phyloP scores from a whole-genome alignment of 495 filamentous ascomycete genomes.

The Antarctomyces pellizariae region DNA sequence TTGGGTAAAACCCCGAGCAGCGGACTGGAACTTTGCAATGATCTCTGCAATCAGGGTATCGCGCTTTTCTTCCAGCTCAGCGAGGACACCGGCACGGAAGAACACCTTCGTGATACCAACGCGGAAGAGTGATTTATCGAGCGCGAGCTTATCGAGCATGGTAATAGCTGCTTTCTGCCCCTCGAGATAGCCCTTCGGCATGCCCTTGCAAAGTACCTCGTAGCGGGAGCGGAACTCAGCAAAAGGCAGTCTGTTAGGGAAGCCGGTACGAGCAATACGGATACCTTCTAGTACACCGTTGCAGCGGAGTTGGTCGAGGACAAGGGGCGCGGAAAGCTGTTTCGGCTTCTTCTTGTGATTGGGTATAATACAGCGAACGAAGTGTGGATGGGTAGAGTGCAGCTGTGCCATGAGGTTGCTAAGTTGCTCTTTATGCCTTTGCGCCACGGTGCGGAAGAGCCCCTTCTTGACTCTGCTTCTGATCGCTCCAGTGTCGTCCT shows the following conservation, averaged over 20 bases:
- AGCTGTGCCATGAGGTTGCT: constrained; percentile 89
- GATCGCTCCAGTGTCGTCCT: constrained; percentile 35
- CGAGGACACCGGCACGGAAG: constrained; percentile 88
- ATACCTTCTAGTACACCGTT: constrained; percentile 98
- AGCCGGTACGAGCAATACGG: constrained; percentile 91
- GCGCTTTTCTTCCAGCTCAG: constrained; percentile 86
- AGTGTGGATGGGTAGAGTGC: constrained; percentile 91
- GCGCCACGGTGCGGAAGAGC: constrained; percentile 88
- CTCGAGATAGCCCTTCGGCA: constrained; percentile 80
- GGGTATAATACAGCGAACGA: constrained; percentile 91
- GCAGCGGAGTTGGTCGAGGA: constrained; percentile 87
- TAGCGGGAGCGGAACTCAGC: constrained; percentile 89
- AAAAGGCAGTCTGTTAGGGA: constrained; percentile 83
- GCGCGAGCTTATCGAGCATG: constrained; percentile 72
- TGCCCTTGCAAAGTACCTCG: constrained; percentile 76
- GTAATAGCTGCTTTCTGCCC: constrained; percentile 64
- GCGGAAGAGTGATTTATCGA: constrained; percentile 71
- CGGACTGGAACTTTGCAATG: constrained; percentile 80
- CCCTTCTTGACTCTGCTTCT: constrained; percentile 90
- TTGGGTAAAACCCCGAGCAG: constrained; percentile 74
- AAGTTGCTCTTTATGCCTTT: constrained; percentile 92
- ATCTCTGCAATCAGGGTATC: constrained; percentile 82
- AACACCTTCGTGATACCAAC: constrained; percentile 96
- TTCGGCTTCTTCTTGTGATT: constrained; percentile 98
- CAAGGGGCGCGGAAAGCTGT: constrained; percentile 65